phyloP scores from a whole-genome alignment of 1,139 yeast species.

The Hyphopichia khmerensis region DNA sequence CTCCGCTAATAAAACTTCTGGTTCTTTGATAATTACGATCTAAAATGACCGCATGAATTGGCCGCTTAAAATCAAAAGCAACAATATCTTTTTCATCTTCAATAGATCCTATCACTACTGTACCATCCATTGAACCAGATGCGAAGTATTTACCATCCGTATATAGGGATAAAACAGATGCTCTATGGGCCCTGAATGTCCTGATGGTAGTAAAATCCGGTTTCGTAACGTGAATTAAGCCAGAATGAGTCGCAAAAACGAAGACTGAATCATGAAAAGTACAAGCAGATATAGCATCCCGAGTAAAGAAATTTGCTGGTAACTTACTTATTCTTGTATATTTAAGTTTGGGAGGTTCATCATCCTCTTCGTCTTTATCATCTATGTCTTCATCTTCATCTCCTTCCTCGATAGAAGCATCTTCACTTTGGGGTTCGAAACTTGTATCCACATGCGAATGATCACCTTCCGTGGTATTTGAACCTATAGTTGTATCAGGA shows the following conservation, averaged over 20 bases:
- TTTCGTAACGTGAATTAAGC: slow-evolving; percentile 66
- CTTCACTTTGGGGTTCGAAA: background rate
- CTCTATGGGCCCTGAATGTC: slow-evolving; percentile 80
- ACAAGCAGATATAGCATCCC: slow-evolving; percentile 77
- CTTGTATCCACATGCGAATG: background rate
- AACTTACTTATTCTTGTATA: slow-evolving; percentile 66
- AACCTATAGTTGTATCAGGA: background rate
- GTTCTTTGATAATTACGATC: slow-evolving; percentile 65
- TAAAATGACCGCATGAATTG: slow-evolving; percentile 82
- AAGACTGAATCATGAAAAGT: slow-evolving; percentile 57
- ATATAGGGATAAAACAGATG: slow-evolving; percentile 72
- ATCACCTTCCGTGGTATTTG: background rate
- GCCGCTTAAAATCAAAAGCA: slow-evolving; percentile 83
- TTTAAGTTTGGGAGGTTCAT: slow-evolving; percentile 72
- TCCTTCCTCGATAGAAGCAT: background rate
- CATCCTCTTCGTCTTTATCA: slow-evolving; percentile 14
- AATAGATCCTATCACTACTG: slow-evolving; percentile 77
- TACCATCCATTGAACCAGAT: slow-evolving; percentile 92
- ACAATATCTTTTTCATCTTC: slow-evolving; percentile 60
- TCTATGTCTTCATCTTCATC: slow-evolving; percentile 8
- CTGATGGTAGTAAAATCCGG: slow-evolving; percentile 60
- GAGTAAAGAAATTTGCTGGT: slow-evolving; percentile 64
- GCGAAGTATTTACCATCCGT: slow-evolving; percentile 77
- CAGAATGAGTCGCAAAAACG: slow-evolving; percentile 89
- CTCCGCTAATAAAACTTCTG: slow-evolving; percentile 78